A percentile compares a stretch with the other conserved stretches of the same genome.
Evolutionary conservation across 345 rosid species (phyloP).

Genomic region (Viola odorata): DNA sequence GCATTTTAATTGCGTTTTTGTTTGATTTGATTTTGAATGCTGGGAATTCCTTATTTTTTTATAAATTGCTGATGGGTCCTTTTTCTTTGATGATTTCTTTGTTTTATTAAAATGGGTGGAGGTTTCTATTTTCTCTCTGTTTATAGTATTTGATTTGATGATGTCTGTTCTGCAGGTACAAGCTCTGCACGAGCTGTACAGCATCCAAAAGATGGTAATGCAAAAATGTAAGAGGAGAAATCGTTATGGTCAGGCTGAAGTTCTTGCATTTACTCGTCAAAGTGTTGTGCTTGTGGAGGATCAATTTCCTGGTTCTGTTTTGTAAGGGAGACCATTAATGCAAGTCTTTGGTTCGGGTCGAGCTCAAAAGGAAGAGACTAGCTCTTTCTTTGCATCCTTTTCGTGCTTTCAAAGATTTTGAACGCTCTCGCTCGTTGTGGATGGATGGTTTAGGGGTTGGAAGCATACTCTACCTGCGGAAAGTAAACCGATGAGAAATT

Average conservation of each 20-base stretch:
- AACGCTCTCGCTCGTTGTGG: too few relatives aligned
- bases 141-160: neutral
- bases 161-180: slow-evolving; percentile 8
- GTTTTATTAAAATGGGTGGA: neutral
- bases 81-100: neutral
- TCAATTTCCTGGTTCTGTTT: slow-evolving; percentile 1
- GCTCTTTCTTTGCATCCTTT: neutral
- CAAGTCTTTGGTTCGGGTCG: slow-evolving; percentile 1
- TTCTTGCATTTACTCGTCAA: neutral
- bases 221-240: too few relatives aligned
- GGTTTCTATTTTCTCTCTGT: neutral
- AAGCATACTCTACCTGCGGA: too few relatives aligned
- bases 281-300: slow-evolving; percentile 4
- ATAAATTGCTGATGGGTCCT: too few relatives aligned
- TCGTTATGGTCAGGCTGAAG: slow-evolving; percentile 3
- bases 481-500: too few relatives aligned
- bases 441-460: too few relatives aligned
- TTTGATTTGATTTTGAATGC: neutral
- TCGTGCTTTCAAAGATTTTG: too few relatives aligned
- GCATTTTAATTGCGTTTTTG: neutral
- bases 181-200: slow-evolving; percentile 15
- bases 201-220: neutral
- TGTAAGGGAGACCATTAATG: slow-evolving; percentile 10
- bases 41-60: too few relatives aligned
- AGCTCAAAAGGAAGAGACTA: slow-evolving; percentile 6